Conservation (phyloP, 768 basidiomycete species). For the Termitomyces sp. region DNA sequence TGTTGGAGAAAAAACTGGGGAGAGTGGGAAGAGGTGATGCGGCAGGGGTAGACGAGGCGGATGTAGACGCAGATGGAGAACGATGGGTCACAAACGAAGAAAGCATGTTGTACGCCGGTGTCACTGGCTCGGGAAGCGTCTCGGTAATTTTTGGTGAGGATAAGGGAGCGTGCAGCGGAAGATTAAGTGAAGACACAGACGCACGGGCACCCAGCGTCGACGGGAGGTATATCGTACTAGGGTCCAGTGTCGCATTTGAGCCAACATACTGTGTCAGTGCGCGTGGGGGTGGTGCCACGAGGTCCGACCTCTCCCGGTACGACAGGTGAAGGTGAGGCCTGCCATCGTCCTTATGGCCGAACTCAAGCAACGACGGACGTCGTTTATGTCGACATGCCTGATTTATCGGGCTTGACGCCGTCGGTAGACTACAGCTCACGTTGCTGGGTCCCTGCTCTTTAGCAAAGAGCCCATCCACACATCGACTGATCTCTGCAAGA, state of each 20-base stretch:
- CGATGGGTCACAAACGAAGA: slow-evolving; percentile 43
- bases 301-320: slow-evolving; percentile 42
- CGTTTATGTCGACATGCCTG: slow-evolving; percentile 16
- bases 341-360: slow-evolving; percentile 16
- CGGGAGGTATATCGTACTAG: slow-evolving; percentile 52
- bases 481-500: slow-evolving; percentile 57
- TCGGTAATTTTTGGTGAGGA: slow-evolving; percentile 31
- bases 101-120: slow-evolving; percentile 59
- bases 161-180: slow-evolving; percentile 10
- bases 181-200: slow-evolving; percentile 19
- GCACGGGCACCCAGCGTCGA: slow-evolving; percentile 65
- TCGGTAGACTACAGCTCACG: slow-evolving; percentile 44
- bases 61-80: slow-evolving; percentile 16
- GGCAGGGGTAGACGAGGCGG: slow-evolving; percentile 17
- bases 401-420: slow-evolving; percentile 12
- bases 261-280: slow-evolving; percentile 73
- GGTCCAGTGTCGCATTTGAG: slow-evolving; percentile 37
- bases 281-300: slow-evolving; percentile 66
- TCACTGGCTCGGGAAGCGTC: slow-evolving; percentile 34
- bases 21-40: background rate
- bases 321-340: slow-evolving; percentile 47
- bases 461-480: slow-evolving; percentile 55
- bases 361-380: slow-evolving; percentile 45
- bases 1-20: slow-evolving; percentile 21
- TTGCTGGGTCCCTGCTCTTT: slow-evolving; percentile 17